Evolutionary conservation across 352 stramenopile species (phyloP).

Genomic region (Phytopythium mirpurense): DNA sequence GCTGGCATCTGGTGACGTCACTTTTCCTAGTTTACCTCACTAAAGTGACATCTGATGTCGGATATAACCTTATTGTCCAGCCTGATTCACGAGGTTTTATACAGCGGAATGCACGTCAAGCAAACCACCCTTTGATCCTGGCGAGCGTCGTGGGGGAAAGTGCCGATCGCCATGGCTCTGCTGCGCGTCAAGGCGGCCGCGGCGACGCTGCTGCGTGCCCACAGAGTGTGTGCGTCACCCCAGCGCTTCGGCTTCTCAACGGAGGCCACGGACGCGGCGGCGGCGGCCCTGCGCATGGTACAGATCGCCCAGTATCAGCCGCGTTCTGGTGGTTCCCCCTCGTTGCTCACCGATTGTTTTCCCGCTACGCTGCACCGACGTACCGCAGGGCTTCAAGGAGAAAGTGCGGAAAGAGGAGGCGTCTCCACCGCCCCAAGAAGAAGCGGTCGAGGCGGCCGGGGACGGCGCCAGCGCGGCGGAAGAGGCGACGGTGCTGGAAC

Average conservation of each 20-base stretch:
- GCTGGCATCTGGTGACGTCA: not conserved
- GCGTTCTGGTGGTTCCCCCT: not conserved
- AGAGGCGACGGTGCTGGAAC: slow-evolving; percentile 20
- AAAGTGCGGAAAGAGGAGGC: slow-evolving; percentile 38
- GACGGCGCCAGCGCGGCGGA: slow-evolving; percentile 8
- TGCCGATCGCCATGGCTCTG: slow-evolving; percentile 18
- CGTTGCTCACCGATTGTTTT: not conserved
- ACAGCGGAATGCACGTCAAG: not conserved
- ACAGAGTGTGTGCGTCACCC: slow-evolving; percentile 2
- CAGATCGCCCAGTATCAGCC: not conserved
- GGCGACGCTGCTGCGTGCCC: slow-evolving; percentile 26
- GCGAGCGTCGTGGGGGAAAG: too few species aligned
- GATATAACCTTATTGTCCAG: not conserved
- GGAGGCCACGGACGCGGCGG: slow-evolving; percentile 64
- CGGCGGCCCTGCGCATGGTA: slow-evolving; percentile 70
- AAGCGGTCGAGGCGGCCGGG: slow-evolving; percentile 1
- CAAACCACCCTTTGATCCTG: too few species aligned
- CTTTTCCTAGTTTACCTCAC: not conserved
- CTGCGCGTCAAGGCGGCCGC: slow-evolving; percentile 30
- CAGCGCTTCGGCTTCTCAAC: slow-evolving; percentile 42
- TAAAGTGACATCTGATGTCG: not conserved
- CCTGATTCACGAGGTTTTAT: not conserved
- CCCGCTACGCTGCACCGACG: too few species aligned
- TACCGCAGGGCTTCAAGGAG: slow-evolving; percentile 41
- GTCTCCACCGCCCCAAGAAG: slow-evolving; percentile 3